Evolutionary conservation across 371 early-diverging fungal species (phyloP).

Genomic region (Thermomucor indicae-seudaticae): DNA sequence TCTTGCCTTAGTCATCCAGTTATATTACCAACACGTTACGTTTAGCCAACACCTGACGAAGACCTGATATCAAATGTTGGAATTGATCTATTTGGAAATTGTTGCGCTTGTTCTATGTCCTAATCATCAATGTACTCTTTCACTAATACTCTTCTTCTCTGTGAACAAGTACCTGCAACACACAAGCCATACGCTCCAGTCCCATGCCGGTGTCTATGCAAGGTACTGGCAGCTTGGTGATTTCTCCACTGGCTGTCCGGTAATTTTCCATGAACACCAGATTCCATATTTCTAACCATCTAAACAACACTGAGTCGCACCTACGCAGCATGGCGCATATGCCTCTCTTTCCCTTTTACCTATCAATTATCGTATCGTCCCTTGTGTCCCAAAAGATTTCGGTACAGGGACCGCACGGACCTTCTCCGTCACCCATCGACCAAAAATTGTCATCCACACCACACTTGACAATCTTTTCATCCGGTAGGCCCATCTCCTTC

Average conservation of each 20-base stretch:
- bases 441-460: constrained; percentile 77
- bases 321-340: not conserved
- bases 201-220: constrained; percentile 88
- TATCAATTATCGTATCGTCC: constrained; percentile 41
- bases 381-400: constrained; percentile 81
- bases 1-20: too few species aligned
- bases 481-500: constrained; percentile 61
- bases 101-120: constrained; percentile 46
- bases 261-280: constrained; percentile 81
- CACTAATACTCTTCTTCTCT: not conserved
- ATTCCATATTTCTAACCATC: constrained; percentile 85
- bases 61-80: constrained; percentile 37
- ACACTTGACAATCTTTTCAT: constrained; percentile 53
- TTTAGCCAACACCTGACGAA: constrained; percentile 31
- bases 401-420: constrained; percentile 80
- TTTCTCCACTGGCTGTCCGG: constrained; percentile 49
- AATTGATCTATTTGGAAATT: constrained; percentile 77
- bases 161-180: constrained; percentile 49
- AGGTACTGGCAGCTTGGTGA: constrained; percentile 52
- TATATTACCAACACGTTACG: constrained; percentile 31
- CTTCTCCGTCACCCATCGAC: constrained; percentile 82
- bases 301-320: constrained; percentile 7
- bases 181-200: constrained; percentile 67
- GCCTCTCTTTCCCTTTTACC: constrained; percentile 4
- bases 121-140: not conserved